phyloP scores from a whole-genome alignment of 805 yeast species.

The Nadsonia fulvescens region DNA sequence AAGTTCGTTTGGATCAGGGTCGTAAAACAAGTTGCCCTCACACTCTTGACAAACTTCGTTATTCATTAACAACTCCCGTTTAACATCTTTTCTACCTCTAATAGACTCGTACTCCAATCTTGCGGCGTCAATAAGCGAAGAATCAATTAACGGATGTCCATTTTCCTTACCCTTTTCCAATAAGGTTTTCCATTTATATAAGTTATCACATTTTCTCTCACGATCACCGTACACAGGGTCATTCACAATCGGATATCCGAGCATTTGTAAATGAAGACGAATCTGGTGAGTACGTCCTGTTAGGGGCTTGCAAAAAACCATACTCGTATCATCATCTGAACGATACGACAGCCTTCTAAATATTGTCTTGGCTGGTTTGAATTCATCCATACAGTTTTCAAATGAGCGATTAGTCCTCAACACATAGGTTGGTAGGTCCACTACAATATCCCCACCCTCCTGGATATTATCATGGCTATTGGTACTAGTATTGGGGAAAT shows the following conservation, averaged over 20 bases:
- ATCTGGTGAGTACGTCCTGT: conserved; percentile 96
- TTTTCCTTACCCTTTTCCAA: conserved; percentile 51
- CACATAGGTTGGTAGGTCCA: conserved; percentile 39
- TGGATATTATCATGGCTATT: conserved; percentile 53
- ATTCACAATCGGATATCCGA: conserved; percentile 84
- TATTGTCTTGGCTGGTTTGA: conserved; percentile 56
- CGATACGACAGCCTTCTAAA: conserved; percentile 48
- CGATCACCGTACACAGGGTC: conserved; percentile 80
- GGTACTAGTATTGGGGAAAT: conserved; percentile 47
- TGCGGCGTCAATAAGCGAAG: conserved; percentile 20
- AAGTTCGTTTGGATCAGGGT: conserved; percentile 78
- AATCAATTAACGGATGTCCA: conserved; percentile 46
- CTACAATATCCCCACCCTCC: conserved; percentile 36
- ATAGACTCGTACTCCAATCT: conserved; percentile 43
- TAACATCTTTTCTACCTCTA: conserved; percentile 29
- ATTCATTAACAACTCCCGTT: no score
- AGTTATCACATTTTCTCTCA: conserved; percentile 55
- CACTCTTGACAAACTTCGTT: conserved; percentile 67
- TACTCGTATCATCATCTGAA: conserved; percentile 47
- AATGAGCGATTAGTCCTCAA: conserved; percentile 54
- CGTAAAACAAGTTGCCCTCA: conserved; percentile 54
- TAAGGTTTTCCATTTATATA: conserved; percentile 42
- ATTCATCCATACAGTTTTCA: conserved; percentile 36
- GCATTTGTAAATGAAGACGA: conserved; percentile 72
- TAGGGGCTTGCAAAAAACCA: conserved; percentile 68